Evolutionary conservation across 2,329 filamentous ascomycete species (phyloP).

Genomic region (Talaromyces sp.): DNA sequence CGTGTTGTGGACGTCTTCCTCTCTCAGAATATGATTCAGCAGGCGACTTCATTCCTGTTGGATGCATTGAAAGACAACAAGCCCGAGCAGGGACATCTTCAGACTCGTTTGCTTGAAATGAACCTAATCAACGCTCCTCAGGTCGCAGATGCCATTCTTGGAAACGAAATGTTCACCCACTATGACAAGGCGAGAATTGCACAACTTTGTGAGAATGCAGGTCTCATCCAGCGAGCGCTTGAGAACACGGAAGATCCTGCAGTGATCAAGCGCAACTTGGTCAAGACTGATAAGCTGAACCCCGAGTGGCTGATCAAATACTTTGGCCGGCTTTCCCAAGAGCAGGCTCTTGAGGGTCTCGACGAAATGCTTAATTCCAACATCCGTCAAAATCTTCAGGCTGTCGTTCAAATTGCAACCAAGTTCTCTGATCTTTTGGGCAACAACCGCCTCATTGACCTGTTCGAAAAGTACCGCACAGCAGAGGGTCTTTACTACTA

Average conservation of each 20-base stretch:
- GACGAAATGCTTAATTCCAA: slow-evolving; percentile 96
- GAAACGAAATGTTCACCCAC: slow-evolving; percentile 97
- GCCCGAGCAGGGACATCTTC: slow-evolving; percentile 86
- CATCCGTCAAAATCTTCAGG: slow-evolving; percentile 93
- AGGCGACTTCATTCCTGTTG: slow-evolving; percentile 95
- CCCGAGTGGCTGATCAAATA: slow-evolving; percentile 88
- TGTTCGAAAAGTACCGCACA: slow-evolving; percentile 97
- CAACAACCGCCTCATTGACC: slow-evolving; percentile 79
- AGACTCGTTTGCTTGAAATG: slow-evolving; percentile 96
- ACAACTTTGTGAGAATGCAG: slow-evolving; percentile 87
- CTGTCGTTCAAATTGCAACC: slow-evolving; percentile 91
- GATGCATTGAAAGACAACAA: slow-evolving; percentile 94
- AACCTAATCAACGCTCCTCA: slow-evolving; percentile 95
- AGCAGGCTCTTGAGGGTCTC: slow-evolving; percentile 88
- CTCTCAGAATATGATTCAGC: slow-evolving; percentile 95
- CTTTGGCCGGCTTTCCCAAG: slow-evolving; percentile 91
- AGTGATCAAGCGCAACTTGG: slow-evolving; percentile 85
- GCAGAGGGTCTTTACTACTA: slow-evolving; percentile 98
- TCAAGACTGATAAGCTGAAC: slow-evolving; percentile 77
- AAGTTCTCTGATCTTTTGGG: slow-evolving; percentile 97
- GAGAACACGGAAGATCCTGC: slow-evolving; percentile 93
- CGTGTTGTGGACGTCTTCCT: slow-evolving; percentile 97
- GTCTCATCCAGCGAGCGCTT: slow-evolving; percentile 78
- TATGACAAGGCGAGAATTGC: slow-evolving; percentile 91
- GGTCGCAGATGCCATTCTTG: slow-evolving; percentile 94